phyloP scores from a whole-genome alignment of 495 filamentous ascomycete genomes.

The Xylaria scruposa region DNA sequence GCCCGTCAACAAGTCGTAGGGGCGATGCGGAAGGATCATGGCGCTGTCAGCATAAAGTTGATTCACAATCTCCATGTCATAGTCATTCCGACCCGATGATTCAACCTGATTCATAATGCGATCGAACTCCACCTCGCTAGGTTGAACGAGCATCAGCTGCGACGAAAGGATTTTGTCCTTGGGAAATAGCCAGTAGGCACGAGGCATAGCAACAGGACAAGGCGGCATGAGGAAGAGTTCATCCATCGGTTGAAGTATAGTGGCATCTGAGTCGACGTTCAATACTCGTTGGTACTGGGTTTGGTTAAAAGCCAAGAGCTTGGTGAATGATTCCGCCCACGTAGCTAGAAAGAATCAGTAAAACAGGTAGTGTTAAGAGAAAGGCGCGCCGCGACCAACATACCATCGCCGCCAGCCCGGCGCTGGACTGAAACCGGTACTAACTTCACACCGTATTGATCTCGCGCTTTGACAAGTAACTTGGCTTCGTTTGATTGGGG shows the following conservation, averaged over 20 bases:
- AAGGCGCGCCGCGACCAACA: constrained; percentile 15
- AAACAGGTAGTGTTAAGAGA: constrained; percentile 16
- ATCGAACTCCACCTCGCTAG: constrained; percentile 61
- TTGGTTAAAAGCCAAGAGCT: constrained; percentile 74
- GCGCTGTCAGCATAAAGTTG: constrained; percentile 69
- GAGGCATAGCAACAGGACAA: constrained; percentile 66
- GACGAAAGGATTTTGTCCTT: constrained; percentile 61
- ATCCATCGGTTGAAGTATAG: constrained; percentile 69
- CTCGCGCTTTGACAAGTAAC: constrained; percentile 64
- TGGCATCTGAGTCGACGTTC: constrained; percentile 72
- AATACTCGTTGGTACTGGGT: constrained; percentile 72
- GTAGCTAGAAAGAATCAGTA: constrained; percentile 45
- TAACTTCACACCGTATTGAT: constrained; percentile 66
- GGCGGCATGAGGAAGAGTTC: constrained; percentile 76
- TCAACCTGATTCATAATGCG: constrained; percentile 58
- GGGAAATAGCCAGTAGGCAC: constrained; percentile 73
- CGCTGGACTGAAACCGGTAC: constrained; percentile 65
- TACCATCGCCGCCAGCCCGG: constrained; percentile 51
- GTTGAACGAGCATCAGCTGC: constrained; percentile 69
- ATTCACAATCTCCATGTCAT: constrained; percentile 81
- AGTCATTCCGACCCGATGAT: constrained; percentile 49
- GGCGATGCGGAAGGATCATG: constrained; percentile 76
- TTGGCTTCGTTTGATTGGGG: constrained; percentile 56
- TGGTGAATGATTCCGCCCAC: constrained; percentile 71
- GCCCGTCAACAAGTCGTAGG: constrained; percentile 71